Base-by-base conservation (phyloP, 768 basidiomycete genomes). In the Strobilomyces dryophilus region DNA sequence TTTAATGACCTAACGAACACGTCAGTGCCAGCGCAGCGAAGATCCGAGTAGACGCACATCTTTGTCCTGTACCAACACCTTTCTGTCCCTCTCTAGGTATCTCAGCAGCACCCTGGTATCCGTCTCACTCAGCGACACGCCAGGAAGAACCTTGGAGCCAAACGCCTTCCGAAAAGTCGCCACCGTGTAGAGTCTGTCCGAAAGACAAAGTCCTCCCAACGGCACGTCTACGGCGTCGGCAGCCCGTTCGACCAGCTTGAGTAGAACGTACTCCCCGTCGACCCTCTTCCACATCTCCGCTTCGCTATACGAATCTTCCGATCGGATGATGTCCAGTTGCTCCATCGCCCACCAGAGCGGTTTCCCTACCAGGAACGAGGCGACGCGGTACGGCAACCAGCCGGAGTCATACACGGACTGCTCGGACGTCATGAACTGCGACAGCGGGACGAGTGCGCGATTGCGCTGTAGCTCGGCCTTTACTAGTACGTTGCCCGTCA, bases 291-390 rank as follows among this genome's bases (percentile, higher is more conserved):
- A 83, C 51, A 73, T 68, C 49, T 77, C 73, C 8, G 63, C 61
- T 36, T 77, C 75, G 36, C 71, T 71, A 24, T 76, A 71, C 29
- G 69, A 72, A 24, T 87, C 85, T 44, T 89, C 86, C 3, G 71
- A 63, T 18, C 80, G 81, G 8, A 88, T 80, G 4, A 93, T 70
- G 24, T 82, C 85, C n/a, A 85, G 73, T 57, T 89, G 89, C 56
- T 87, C 83, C 52, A 94, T 77, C 3, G 86, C 84, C 92, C 92
- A 94, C 87, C 86, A 91, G 2, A 94, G 72, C 3, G 92, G 91
- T 61, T 81, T 83, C 8, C 84, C 89, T 8, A 93, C 76, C 8
- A 92, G 73, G 52, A 79, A 86, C 10, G 86, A 76, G 3, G 80
- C 87, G 47, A 91, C 75, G 18, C 88, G 82, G 45, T 74, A 79